phyloP scores from a whole-genome alignment of 495 filamentous ascomycete genomes.

The Penicillium steckii region DNA sequence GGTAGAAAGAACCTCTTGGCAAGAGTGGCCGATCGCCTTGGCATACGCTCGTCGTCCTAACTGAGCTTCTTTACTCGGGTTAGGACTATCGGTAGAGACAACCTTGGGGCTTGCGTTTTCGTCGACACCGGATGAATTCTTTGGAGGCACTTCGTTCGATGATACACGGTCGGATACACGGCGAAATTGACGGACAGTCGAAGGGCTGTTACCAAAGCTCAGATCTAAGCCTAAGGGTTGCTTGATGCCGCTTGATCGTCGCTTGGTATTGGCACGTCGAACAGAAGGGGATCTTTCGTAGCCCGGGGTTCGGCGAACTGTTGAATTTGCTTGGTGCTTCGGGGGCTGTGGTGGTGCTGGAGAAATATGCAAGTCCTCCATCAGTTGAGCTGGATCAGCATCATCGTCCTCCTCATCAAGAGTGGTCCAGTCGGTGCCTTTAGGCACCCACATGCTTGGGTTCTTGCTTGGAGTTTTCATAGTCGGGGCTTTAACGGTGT shows the following conservation, averaged over 20 bases:
- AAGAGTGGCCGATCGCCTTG: slow-evolving; percentile 73
- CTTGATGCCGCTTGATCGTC: slow-evolving; percentile 59
- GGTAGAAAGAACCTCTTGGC: slow-evolving; percentile 79
- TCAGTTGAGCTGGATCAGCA: slow-evolving; percentile 38
- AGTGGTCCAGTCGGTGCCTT: slow-evolving; percentile 35
- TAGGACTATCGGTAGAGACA: slow-evolving; percentile 26
- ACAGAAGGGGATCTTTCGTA: slow-evolving; percentile 43
- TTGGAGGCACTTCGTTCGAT: slow-evolving; percentile 33
- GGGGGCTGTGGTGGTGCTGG: slow-evolving; percentile 29
- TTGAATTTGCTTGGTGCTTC: slow-evolving; percentile 43
- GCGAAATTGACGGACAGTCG: slow-evolving; percentile 85
- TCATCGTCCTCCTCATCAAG: slow-evolving; percentile 31
- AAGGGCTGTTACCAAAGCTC: slow-evolving; percentile 86
- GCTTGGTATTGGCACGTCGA: slow-evolving; percentile 44
- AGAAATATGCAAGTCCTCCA: slow-evolving; percentile 42
- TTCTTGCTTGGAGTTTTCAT: not conserved
- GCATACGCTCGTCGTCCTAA: slow-evolving; percentile 77
- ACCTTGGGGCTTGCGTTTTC: slow-evolving; percentile 46
- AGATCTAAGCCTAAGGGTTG: slow-evolving; percentile 80
- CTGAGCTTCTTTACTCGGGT: slow-evolving; percentile 74
- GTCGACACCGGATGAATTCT: slow-evolving; percentile 33
- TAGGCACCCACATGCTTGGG: slow-evolving; percentile 40
- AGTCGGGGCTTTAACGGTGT: slow-evolving; percentile 73
- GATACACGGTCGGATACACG: slow-evolving; percentile 72
- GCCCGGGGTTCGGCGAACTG: slow-evolving; percentile 54